A percentile compares a stretch with the other conserved stretches of the same genome.
Evolutionary conservation across 1,284 basidiomycete species (phyloP).

Genomic region (Boletus nobilissimus): DNA sequence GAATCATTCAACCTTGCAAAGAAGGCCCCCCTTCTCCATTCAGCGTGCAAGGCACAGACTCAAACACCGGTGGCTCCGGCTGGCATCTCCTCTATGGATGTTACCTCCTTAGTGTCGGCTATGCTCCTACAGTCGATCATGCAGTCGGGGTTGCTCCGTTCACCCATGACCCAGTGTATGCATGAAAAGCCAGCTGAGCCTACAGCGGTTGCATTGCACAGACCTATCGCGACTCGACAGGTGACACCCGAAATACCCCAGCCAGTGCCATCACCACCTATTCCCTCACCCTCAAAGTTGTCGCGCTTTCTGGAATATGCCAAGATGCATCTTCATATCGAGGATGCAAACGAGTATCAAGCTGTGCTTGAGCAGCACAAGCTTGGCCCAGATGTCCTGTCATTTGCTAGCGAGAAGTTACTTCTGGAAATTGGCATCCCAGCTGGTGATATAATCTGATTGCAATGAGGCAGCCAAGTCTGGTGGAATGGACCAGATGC

Average conservation of each 20-base stretch:
- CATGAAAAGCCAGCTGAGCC: too few relatives aligned
- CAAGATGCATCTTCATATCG: neutral
- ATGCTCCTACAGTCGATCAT: neutral
- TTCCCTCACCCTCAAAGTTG: neutral
- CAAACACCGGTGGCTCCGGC: too few relatives aligned
- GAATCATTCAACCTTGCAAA: neutral
- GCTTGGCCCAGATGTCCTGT: neutral
- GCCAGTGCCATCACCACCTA: neutral
- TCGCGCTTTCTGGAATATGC: neutral
- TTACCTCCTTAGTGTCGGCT: neutral
- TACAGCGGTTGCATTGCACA: too few relatives aligned
- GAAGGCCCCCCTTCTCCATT: neutral
- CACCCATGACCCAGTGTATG: neutral
- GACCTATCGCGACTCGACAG: rapidly evolving
- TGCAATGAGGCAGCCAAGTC: neutral
- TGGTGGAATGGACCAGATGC: neutral
- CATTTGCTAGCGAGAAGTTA: rapidly evolving
- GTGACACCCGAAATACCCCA: too few relatives aligned
- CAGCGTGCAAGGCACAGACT: neutral
- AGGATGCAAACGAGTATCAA: neutral
- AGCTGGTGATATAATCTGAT: neutral
- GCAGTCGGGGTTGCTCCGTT: neutral
- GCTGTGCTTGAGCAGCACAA: neutral
- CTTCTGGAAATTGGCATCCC: neutral
- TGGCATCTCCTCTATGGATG: neutral